Base-by-base conservation (phyloP, 2,329 filamentous ascomycete genomes). In the Fusarium xyrophilum region DNA sequence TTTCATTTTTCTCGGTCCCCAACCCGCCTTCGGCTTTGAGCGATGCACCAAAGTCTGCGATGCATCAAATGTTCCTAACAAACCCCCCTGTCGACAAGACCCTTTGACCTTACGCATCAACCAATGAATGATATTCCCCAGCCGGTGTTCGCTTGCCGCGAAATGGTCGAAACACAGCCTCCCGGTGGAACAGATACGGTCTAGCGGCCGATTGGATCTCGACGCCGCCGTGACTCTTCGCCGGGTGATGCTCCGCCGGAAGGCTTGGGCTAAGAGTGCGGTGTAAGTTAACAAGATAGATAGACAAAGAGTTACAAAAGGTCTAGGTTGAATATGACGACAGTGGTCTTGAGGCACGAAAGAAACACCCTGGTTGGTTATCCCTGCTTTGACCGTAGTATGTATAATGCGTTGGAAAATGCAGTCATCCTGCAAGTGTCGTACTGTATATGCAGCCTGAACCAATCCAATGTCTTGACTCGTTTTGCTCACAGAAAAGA, bases 191-290 rank as follows among this genome's bases (percentile, higher is more conserved):
- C 50, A 40, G 14, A 42, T 55, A 25, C 27, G 43, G 56, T 15
- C 36, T 56, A 62, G 60, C 51, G 57, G 21, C 38, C 44, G 53
- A 39, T 47, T 46, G 46, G 62, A 40, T 42, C 51, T 42, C 39
- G 30, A 33, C 46, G 35, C 63, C 52, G 57, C 28, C 44, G 58
- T 67, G 64, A 67, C 63, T 67, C 63, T 58, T 63, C 39, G n/a
- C 48, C 32, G 40, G 48, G 15, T 35, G 36, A n/a, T 10, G 35
- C 50, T 50, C 33, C 32, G 36, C 39, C 40, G n/a, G 43, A 28
- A 46, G 60, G 44, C 50, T 56, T 61, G 38, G 28, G 32, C 33
- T 43, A 21, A 27, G 10, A 51, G 23, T 39, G 54, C 32, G 32
- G 9, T 43, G 57, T 35, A 59, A 59, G 46, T 48, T 17, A 21